phyloP scores from a whole-genome alignment of 2,329 filamentous ascomycete species.

The Ceratocystis huliohia region DNA sequence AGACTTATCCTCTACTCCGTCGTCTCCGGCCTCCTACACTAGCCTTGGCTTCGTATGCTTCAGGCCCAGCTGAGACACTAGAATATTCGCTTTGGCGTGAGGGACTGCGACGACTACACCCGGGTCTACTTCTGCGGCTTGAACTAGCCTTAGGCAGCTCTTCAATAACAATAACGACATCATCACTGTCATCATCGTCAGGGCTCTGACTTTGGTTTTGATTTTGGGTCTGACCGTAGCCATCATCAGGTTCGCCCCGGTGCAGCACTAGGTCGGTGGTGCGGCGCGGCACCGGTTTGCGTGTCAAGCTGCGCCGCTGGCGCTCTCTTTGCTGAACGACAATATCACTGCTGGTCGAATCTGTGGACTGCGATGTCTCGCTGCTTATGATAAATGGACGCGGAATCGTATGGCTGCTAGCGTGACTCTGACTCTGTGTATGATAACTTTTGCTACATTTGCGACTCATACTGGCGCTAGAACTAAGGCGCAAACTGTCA shows the following conservation, averaged over 20 bases:
- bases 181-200: not conserved
- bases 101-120: constrained; percentile 1
- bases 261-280: not conserved
- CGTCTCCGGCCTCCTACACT: not conserved
- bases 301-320: not conserved
- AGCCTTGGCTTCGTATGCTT: not conserved
- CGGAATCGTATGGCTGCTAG: not conserved
- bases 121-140: not conserved
- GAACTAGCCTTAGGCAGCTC: not conserved
- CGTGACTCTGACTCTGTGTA: not conserved
- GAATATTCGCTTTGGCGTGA: constrained; percentile 15
- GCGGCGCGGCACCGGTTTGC: constrained; percentile 13
- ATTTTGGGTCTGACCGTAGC: not conserved
- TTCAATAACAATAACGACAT: constrained; percentile 13
- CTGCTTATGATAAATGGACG: constrained; percentile 3
- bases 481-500: not conserved
- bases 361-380: not conserved
- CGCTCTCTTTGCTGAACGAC: constrained; percentile 14
- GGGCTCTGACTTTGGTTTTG: not conserved
- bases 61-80: constrained; percentile 10
- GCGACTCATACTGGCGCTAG: not conserved
- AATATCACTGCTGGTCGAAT: constrained; percentile 9
- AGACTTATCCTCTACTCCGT: constrained; percentile 6
- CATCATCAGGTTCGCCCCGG: not conserved
- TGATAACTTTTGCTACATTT: not conserved